These are phyloP conservation scores for Entomortierella beljakovae DNA, from an alignment of 192 early-diverging fungal genomes.

Conservation along the genomic window DNA sequence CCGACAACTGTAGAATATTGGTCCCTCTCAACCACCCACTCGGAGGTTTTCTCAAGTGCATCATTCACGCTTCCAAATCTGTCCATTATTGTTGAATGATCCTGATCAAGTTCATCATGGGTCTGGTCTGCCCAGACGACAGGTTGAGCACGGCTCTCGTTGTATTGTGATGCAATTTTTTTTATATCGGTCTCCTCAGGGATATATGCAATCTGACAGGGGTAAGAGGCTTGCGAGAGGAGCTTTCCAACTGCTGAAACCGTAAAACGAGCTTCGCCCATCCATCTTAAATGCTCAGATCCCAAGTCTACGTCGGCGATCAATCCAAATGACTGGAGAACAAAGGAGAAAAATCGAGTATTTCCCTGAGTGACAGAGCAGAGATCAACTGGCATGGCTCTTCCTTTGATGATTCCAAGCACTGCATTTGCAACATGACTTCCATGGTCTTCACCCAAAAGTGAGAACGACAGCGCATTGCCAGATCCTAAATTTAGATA, in stretches of 20 bases:
- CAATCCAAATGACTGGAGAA: conserved; percentile 66
- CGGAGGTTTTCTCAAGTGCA: conserved; percentile 39
- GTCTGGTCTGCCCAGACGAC: conserved; percentile 38
- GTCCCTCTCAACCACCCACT: conserved; percentile 60
- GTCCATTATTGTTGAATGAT: conserved; percentile 35
- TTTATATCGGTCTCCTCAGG: conserved; percentile 56
- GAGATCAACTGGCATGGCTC: conserved; percentile 63
- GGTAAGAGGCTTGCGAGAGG: conserved; percentile 52
- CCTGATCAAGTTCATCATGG: conserved; percentile 32
- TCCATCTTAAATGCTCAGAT: conserved; percentile 67
- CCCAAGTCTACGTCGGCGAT: conserved; percentile 68
- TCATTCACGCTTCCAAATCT: conserved; percentile 44
- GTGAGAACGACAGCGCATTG: conserved; percentile 62
- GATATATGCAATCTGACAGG: conserved; percentile 56
- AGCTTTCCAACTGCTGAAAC: conserved; percentile 59
- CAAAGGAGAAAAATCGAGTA: conserved; percentile 63
- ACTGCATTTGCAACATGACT: conserved; percentile 23
- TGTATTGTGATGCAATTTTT: conserved; percentile 53
- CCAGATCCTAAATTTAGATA: conserved; percentile 52
- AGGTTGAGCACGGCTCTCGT: conserved; percentile 12
- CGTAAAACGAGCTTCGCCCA: conserved; percentile 63
- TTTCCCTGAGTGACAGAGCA: conserved; percentile 66
- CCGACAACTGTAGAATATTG: conserved; percentile 56
- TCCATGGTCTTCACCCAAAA: conserved; percentile 62
- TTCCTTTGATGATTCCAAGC: conserved; percentile 52